These are phyloP conservation scores for Glonium stellatum DNA, from an alignment of 495 filamentous ascomycete genomes.

Conservation along the genomic window DNA sequence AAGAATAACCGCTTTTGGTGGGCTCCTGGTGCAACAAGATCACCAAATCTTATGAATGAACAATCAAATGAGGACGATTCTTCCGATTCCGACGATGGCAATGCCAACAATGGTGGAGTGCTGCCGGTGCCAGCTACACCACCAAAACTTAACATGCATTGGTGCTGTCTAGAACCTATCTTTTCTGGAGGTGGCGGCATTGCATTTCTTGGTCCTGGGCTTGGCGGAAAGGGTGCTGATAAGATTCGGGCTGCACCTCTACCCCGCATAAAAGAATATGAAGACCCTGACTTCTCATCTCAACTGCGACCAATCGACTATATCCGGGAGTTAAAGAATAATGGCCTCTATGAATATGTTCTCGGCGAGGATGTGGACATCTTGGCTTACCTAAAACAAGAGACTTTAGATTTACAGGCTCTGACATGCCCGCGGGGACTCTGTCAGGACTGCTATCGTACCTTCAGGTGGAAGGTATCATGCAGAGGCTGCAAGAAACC, in stretches of 20 bases:
- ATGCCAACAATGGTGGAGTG: constrained; percentile 30
- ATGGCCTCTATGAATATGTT: constrained; percentile 25
- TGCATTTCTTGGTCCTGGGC: constrained; percentile 44
- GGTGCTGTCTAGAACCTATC: constrained; percentile 58
- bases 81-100: constrained; percentile 28
- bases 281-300: constrained; percentile 45
- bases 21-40: constrained; percentile 48
- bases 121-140: constrained; percentile 25
- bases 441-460: constrained; percentile 53
- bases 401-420: constrained; percentile 46
- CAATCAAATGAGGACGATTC: constrained; percentile 31
- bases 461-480: constrained; percentile 52
- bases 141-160: constrained; percentile 49
- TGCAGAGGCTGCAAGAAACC: constrained; percentile 53
- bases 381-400: constrained; percentile 36
- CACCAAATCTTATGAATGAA: constrained; percentile 55
- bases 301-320: constrained; percentile 21
- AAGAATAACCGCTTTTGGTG: constrained; percentile 45
- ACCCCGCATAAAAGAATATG: constrained; percentile 48
- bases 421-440: constrained; percentile 52
- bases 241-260: constrained; percentile 52
- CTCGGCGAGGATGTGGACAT: constrained; percentile 29
- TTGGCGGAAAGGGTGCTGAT: constrained; percentile 48
- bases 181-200: constrained; percentile 59
- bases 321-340: constrained; percentile 26